Conservation (phyloP, 2,329 filamentous ascomycete species). For the Sphaerostilbella broomeana region DNA sequence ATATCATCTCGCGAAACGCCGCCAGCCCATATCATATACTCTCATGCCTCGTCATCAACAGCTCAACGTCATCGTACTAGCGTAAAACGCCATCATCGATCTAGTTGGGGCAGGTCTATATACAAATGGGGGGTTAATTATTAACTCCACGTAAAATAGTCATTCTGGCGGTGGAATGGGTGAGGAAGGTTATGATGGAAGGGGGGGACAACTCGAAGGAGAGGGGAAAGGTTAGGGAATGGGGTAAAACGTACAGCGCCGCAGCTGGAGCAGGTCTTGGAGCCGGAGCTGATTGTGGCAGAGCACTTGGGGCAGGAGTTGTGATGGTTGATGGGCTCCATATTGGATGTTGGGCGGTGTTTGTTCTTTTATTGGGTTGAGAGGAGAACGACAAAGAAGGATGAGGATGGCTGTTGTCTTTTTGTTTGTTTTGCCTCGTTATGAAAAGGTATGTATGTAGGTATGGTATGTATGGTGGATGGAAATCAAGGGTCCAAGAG, state of each 20-base stretch:
- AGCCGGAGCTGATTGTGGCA: slow-evolving; percentile 34
- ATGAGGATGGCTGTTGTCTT: no score
- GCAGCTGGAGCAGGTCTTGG: slow-evolving; percentile 51
- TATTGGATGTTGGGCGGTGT: slow-evolving; percentile 15
- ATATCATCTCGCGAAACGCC: background rate
- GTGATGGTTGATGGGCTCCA: slow-evolving; percentile 33
- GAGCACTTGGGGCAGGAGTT: slow-evolving; percentile 52
- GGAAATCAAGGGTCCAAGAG: no score
- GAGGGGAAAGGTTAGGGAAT: background rate
- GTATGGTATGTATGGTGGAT: no score
- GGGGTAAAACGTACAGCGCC: slow-evolving; percentile 44
- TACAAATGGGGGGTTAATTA: no score
- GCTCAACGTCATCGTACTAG: no score
- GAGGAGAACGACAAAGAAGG: no score
- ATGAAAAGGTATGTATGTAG: no score
- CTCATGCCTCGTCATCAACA: no score
- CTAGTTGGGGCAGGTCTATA: slow-evolving; percentile 29
- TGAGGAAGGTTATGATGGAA: no score
- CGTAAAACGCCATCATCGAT: background rate
- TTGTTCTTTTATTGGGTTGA: background rate
- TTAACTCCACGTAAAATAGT: no score
- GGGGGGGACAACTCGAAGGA: no score
- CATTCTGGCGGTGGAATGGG: no score
- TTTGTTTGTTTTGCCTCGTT: background rate
- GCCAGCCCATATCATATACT: background rate